phyloP scores from a whole-genome alignment of 768 basidiomycete genomes.

The Podaxis rugospora region DNA sequence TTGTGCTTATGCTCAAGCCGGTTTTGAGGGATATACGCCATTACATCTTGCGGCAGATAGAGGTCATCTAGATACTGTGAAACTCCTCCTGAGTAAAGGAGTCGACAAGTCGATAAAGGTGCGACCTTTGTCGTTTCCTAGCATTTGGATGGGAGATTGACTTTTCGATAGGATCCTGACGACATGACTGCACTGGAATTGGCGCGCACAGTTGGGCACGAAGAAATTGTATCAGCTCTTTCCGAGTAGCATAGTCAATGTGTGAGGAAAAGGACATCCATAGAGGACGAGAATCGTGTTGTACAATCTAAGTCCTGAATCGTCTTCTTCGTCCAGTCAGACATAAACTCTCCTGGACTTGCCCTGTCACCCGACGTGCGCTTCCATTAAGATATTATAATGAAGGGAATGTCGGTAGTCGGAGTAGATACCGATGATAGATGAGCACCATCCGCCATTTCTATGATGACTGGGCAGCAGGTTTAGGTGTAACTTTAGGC shows the following conservation, averaged over 20 bases:
- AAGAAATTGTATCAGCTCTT: constrained; percentile 42
- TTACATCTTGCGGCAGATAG: constrained; percentile 86
- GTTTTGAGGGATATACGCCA: constrained; percentile 75
- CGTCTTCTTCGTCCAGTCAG: not conserved
- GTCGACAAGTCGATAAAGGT: constrained; percentile 68
- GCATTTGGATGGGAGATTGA: not conserved
- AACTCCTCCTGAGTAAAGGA: constrained; percentile 55
- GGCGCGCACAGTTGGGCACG: constrained; percentile 53
- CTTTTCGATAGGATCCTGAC: constrained; percentile 55
- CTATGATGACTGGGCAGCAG: not conserved
- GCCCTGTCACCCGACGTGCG: not conserved
- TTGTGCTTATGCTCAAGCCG: not conserved
- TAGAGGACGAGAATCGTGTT: not conserved
- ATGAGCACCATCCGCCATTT: not conserved
- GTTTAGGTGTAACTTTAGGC: not conserved
- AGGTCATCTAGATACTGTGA: constrained; percentile 56
- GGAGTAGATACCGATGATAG: not conserved
- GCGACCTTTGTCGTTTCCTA: not conserved
- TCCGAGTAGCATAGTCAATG: constrained; percentile 1
- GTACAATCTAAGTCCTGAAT: not conserved
- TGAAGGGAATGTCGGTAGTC: not conserved
- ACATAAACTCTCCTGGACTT: not conserved
- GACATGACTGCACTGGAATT: constrained; percentile 57
- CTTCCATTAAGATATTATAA: not conserved
- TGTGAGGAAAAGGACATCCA: not conserved